These are phyloP conservation scores for Skeletonema potamos DNA, from an alignment of 108 stramenopile genomes.

Conservation along the genomic window DNA sequence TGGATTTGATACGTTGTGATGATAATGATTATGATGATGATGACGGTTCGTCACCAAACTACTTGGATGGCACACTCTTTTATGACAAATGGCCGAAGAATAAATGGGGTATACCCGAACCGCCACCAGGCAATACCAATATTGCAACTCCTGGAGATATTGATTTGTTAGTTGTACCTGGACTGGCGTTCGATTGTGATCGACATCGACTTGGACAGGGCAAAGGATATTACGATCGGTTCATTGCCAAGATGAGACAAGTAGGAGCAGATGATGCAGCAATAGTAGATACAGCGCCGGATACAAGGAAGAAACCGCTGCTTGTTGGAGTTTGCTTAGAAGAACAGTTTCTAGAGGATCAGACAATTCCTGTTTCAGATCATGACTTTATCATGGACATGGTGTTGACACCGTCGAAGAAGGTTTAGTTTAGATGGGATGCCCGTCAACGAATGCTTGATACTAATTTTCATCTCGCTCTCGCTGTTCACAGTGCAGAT, in stretches of 20 bases:
- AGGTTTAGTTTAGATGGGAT: no score
- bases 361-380: constrained; percentile 52
- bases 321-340: constrained; percentile 78
- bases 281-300: background rate
- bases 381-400: constrained; percentile 77
- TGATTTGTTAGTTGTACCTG: constrained; percentile 85
- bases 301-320: constrained; percentile 27
- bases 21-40: background rate
- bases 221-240: constrained; percentile 92
- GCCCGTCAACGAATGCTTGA: background rate
- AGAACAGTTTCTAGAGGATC: constrained; percentile 50
- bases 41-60: background rate
- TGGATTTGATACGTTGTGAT: constrained; percentile 72
- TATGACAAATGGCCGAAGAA: constrained; percentile 82
- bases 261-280: background rate
- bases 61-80: constrained; percentile 29
- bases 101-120: constrained; percentile 91
- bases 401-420: constrained; percentile 44
- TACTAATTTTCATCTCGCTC: no score
- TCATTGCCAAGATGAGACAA: constrained; percentile 65
- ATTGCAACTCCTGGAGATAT: constrained; percentile 80
- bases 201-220: constrained; percentile 83
- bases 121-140: constrained; percentile 46
- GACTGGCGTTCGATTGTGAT: constrained; percentile 74
- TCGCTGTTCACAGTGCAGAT: no score